Conservation (phyloP, 768 basidiomycete species). For the Lentinula detonsa region DNA sequence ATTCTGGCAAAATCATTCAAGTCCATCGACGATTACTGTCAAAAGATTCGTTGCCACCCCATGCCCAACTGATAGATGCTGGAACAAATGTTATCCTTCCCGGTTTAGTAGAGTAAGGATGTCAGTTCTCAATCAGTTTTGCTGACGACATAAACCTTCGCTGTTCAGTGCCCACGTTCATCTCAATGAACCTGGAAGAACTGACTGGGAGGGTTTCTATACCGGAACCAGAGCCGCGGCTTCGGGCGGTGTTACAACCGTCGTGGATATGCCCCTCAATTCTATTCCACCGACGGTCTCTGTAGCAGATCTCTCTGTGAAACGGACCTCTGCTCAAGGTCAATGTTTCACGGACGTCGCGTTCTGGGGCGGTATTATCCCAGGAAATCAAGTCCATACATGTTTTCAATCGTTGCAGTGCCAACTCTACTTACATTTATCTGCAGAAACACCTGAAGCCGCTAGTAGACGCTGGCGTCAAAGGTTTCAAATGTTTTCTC, state of each 20-base stretch:
- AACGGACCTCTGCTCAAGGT: slow-evolving; percentile 62
- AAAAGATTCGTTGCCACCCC: slow-evolving; percentile 22
- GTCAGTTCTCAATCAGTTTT: not conserved
- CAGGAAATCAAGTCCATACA: slow-evolving; percentile 68
- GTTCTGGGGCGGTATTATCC: slow-evolving; percentile 95
- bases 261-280: slow-evolving; percentile 98
- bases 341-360: slow-evolving; percentile 81
- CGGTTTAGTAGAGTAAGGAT: slow-evolving; percentile 71
- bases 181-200: slow-evolving; percentile 89
- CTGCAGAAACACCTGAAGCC: slow-evolving; percentile 63
- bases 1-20: slow-evolving; percentile 54
- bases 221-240: slow-evolving; percentile 89
- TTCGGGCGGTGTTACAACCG: slow-evolving; percentile 90
- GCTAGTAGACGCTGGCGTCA: slow-evolving; percentile 76
- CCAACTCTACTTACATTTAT: not conserved
- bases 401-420: slow-evolving; percentile 8
- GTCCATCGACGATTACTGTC: slow-evolving; percentile 32
- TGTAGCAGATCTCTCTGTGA: slow-evolving; percentile 62
- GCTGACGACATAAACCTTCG: not conserved
- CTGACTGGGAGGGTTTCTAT: slow-evolving; percentile 91
- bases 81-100: slow-evolving; percentile 61
- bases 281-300: slow-evolving; percentile 96
- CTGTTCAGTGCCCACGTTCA: slow-evolving; percentile 78
- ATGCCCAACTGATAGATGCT: slow-evolving; percentile 44
- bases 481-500: slow-evolving; percentile 96